A percentile compares a stretch with the other conserved stretches of the same genome.
phyloP scores from a whole-genome alignment of 306 rosid species.

The Vigna nakashimae region DNA sequence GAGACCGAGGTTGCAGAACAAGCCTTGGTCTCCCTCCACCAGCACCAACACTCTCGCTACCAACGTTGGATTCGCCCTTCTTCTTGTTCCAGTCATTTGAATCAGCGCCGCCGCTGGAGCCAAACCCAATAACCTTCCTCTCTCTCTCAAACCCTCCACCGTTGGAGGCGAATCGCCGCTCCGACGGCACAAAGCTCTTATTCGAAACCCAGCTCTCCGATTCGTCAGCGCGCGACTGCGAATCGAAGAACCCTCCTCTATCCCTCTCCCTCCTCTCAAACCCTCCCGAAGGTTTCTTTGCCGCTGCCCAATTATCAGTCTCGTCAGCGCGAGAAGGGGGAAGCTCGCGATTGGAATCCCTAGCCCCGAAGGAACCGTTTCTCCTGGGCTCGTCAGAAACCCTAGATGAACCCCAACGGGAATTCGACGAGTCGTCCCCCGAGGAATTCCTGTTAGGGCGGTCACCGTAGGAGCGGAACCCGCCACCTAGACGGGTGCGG shows the following conservation, averaged over 20 bases:
- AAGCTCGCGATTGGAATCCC: conserved; percentile 65
- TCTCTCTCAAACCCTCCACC: conserved; percentile 74
- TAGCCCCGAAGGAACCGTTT: conserved; percentile 51
- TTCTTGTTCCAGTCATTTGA: conserved; percentile 67
- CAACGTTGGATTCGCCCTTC: conserved; percentile 51
- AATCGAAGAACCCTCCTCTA: conserved; percentile 72
- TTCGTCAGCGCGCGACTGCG: conserved; percentile 88
- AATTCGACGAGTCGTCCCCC: conserved; percentile 66
- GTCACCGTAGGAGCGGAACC: conserved; percentile 61
- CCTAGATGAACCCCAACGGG: conserved; percentile 81
- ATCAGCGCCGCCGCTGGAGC: conserved; percentile 67
- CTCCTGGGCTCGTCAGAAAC: conserved; percentile 66
- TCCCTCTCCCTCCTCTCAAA: conserved; percentile 64
- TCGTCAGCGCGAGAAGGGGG: conserved; percentile 88
- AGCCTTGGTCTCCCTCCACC: conserved; percentile 72
- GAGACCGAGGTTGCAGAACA: conserved; percentile 75
- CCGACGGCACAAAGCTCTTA: conserved; percentile 66
- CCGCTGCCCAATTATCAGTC: conserved; percentile 83
- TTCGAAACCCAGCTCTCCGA: conserved; percentile 83
- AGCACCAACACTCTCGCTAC: conserved; percentile 48
- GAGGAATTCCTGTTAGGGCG: conserved; percentile 42
- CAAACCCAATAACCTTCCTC: conserved; percentile 61
- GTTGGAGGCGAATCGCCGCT: conserved; percentile 59
- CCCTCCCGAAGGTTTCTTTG: conserved; percentile 71
- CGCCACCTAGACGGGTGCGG: conserved; percentile 67